phyloP scores from a whole-genome alignment of 768 basidiomycete species.

The Tylopilus sp. region DNA sequence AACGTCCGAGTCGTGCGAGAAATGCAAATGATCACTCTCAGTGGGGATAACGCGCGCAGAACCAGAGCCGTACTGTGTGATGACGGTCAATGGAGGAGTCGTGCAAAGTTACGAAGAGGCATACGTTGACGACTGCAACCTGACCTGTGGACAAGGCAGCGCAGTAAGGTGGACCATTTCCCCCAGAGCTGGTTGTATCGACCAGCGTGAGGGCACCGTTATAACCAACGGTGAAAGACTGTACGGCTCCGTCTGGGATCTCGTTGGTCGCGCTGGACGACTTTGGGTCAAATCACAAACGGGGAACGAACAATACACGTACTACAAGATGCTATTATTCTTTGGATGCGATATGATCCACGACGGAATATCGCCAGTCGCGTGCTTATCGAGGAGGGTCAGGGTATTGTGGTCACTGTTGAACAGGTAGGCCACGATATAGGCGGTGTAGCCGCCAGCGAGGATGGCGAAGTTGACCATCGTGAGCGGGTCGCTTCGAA shows the following conservation, averaged over 20 bases:
- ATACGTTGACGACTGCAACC: conserved; percentile 58
- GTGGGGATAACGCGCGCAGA: conserved; percentile 54
- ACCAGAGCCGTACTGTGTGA: conserved; percentile 47
- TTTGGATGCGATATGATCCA: conserved; percentile 60
- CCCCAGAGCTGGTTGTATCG: conserved; percentile 47
- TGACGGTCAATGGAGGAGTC: not conserved
- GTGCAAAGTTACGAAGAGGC: conserved; percentile 7
- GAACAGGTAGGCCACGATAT: conserved; percentile 63
- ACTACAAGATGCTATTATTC: conserved; percentile 62
- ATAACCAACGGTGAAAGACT: conserved; percentile 51
- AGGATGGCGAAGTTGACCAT: conserved; percentile 72
- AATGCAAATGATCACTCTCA: conserved; percentile 34
- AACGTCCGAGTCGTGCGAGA: conserved; percentile 33
- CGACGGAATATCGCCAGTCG: conserved; percentile 45
- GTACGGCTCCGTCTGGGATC: conserved; percentile 41
- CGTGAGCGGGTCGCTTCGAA: not conserved
- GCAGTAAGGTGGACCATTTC: conserved; percentile 50
- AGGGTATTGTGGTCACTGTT: conserved; percentile 47
- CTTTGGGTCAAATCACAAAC: not conserved
- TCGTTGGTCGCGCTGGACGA: conserved; percentile 57
- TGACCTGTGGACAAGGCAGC: conserved; percentile 50
- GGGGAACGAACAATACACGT: conserved; percentile 20
- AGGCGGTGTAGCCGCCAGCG: conserved; percentile 61
- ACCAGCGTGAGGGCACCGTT: conserved; percentile 46
- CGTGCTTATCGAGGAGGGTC: conserved; percentile 43